Evolutionary conservation across 2,329 filamentous ascomycete species (phyloP), one percentile per base, ranked within the genome.

Genomic region (Clonostachys byssicola): DNA sequence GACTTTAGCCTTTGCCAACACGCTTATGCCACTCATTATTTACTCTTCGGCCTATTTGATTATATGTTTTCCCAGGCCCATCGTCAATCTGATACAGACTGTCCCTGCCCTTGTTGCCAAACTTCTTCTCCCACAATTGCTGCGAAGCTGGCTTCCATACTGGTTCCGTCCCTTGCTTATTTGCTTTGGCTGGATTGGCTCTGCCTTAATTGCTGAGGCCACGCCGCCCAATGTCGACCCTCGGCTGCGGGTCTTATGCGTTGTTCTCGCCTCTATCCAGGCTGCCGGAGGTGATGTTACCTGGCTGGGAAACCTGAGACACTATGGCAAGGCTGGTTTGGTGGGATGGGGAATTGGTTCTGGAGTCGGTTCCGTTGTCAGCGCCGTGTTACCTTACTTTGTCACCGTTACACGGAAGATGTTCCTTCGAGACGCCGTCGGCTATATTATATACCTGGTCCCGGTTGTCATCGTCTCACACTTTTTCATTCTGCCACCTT

Each of bases 281-380:
- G 50, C 65, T 3, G 60, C 64, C 5, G 56, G 55, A 6, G 62
- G 56, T 44, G 64, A 68, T 14, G 49, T 68, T 3, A 61, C 58
- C 3, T 63, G 61, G 44, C 42, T 67, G n/a, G 59, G 59, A 13
- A 55, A 58, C 55, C 44, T 60, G 12, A 55, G 59, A 0, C 54
- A 58, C 12, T 61, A 65, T 36, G 61, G 63, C 16, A 53, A 53
- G 41, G 46, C 52, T n/a, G 63, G 58, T 1, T 50, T 68, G 16
- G 56, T 56, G 3, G 65, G 66, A 33, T 68, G 66, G 65, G 66
- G 62, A 40, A 50, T 63, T 1, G 65, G 64, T 2, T 57, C 59
- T 6, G 66, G 64, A 12, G 54, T 56, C 1, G 65, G 61, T 1
- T 51, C 55, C 10, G 47, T 63, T 7, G 52, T 60, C 16, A 57